Conservation (phyloP, 176 grass and related monocot genomes). For the Aegilops bicornis region DNA sequence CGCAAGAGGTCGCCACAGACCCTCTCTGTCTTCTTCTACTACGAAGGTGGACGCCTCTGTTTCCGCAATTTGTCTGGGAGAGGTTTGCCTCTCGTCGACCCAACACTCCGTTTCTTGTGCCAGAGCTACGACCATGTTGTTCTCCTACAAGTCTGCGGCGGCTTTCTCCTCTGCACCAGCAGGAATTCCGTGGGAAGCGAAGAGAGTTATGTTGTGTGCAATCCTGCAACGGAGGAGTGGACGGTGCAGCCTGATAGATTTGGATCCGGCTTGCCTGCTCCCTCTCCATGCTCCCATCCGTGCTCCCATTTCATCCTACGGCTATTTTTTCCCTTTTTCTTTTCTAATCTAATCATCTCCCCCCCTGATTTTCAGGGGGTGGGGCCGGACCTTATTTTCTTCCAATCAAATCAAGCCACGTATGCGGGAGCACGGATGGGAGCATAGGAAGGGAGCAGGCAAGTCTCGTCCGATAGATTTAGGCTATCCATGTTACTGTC, state of each 20-base stretch:
- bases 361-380: too few species aligned
- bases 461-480: too few species aligned
- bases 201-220: background rate
- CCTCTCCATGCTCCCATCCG: too few species aligned
- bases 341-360: too few species aligned
- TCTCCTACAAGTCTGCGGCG: background rate
- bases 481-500: background rate
- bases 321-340: too few species aligned
- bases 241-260: background rate
- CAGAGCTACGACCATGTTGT: background rate
- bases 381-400: too few species aligned
- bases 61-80: background rate
- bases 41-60: too few species aligned
- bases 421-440: too few species aligned
- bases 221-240: background rate
- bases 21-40: background rate
- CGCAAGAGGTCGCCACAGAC: background rate
- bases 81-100: background rate
- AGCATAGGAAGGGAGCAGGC: too few species aligned
- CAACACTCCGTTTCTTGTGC: background rate
- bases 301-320: too few species aligned
- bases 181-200: background rate
- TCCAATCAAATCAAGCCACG: too few species aligned
- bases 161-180: background rate
- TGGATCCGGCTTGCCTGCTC: too few species aligned